These are phyloP conservation scores for Coriaria nepalensis DNA, from an alignment of 306 rosid species.

Conservation along the genomic window DNA sequence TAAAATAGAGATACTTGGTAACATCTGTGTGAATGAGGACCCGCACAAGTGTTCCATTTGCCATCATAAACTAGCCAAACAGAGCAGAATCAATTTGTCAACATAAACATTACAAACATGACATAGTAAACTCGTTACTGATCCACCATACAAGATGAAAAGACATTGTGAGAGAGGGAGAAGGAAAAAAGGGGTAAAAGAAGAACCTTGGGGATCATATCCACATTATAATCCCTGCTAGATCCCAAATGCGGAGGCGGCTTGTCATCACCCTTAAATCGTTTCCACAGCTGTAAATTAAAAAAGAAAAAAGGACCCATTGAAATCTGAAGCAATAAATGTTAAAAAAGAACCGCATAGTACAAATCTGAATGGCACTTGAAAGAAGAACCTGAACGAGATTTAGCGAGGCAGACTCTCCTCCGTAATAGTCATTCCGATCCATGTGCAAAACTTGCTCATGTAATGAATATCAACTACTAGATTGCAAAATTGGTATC, in stretches of 20 bases:
- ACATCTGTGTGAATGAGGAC: constrained; percentile 86
- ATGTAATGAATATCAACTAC: constrained; percentile 1
- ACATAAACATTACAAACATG: not conserved
- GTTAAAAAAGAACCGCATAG: not conserved
- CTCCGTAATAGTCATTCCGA: constrained; percentile 89
- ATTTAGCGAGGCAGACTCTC: constrained; percentile 87
- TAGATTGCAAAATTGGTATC: not conserved
- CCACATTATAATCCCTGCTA: constrained; percentile 78
- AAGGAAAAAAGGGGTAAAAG: not conserved
- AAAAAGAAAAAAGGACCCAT: not conserved
- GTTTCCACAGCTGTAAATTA: constrained; percentile 68
- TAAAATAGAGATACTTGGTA: constrained; percentile 70
- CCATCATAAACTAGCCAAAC: constrained; percentile 64
- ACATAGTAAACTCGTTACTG: no score
- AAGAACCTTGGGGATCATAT: constrained; percentile 73
- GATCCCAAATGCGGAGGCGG: constrained; percentile 73
- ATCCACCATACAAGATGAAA: not conserved
- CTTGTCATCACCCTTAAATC: constrained; percentile 60
- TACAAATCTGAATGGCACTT: not conserved
- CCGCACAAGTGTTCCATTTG: constrained; percentile 71
- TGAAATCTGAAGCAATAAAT: not conserved
- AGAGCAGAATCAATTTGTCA: not conserved
- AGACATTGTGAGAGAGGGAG: not conserved
- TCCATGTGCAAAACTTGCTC: constrained; percentile 91
- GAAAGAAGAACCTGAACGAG: constrained; percentile 54